Conservation (phyloP, 495 filamentous ascomycete species). For the Aspergillus taichungensis region DNA sequence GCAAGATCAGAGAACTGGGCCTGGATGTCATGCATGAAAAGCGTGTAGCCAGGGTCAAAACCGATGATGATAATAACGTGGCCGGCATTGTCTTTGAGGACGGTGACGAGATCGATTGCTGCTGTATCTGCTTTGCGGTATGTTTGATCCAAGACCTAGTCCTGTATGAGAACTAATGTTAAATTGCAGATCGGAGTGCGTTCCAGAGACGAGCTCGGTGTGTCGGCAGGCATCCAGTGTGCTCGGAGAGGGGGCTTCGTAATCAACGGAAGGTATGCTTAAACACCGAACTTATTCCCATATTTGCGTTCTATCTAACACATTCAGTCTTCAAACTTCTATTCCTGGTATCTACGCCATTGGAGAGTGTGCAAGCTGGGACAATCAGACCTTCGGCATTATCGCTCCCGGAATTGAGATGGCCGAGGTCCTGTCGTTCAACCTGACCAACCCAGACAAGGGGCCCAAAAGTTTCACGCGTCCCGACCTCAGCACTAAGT, state of each 20-base stretch:
- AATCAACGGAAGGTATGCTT: constrained; percentile 48
- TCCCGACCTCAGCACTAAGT: constrained; percentile 87
- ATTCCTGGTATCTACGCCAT: constrained; percentile 75
- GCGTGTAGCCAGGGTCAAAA: constrained; percentile 64
- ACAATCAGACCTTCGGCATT: constrained; percentile 85
- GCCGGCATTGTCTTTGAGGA: constrained; percentile 77
- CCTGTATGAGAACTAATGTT: constrained; percentile 1
- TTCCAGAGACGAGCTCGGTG: constrained; percentile 73
- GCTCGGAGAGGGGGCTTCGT: constrained; percentile 71
- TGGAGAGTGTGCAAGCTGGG: constrained; percentile 92
- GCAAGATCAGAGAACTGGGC: constrained; percentile 73
- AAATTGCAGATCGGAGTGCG: constrained; percentile 62
- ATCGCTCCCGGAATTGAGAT: constrained; percentile 95
- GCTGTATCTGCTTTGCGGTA: constrained; percentile 82
- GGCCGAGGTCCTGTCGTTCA: constrained; percentile 93
- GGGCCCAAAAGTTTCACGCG: constrained; percentile 63
- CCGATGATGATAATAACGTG: constrained; percentile 56
- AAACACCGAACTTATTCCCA: not conserved
- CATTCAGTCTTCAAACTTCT: constrained; percentile 58
- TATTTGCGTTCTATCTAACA: not conserved
- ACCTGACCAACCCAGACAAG: constrained; percentile 79
- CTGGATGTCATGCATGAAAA: constrained; percentile 78
- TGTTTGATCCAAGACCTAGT: constrained; percentile 11
- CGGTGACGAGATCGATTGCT: constrained; percentile 72
- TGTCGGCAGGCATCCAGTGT: constrained; percentile 61